Evolutionary conservation across 257 asterid genomes (phyloP), one percentile per base, ranked within the genome.

Genomic region (Orobanche coerulescens): DNA sequence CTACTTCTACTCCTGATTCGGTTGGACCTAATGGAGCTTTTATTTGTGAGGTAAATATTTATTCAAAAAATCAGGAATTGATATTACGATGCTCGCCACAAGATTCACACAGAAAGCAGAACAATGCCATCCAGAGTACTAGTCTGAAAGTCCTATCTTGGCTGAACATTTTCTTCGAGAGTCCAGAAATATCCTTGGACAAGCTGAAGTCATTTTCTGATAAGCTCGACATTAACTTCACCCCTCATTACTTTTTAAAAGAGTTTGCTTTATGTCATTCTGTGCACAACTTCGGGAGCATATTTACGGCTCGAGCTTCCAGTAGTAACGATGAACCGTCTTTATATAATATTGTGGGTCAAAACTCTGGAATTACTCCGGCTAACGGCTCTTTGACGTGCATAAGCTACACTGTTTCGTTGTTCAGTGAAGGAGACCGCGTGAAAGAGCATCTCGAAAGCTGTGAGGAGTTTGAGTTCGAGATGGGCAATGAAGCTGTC

Each of bases 401-500:
- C 69, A 62, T 86, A 61, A 68, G 84, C 72, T 92, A 84, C 71
- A 76, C 75, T 37, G 84, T 83, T 53, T 75, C 78, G 37, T 81
- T 86, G 79, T 74, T 76, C 48, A 43, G 71, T 2, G 80, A 73
- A 69, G 81, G 73, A 39, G 87, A 79, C 18, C 14, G 58, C 53
- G 18, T 51, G 62, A 92, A 82, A 78, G 89, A 84, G 66, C 77
- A 64, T 70, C 76, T 92, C 25, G 98, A 92, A 81, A 80, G 96
- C 77, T 77, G 76, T 62, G 91, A 88, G 59, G 89, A 81, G 52
- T 92, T 88, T 70, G 98, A 92, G 68, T 92, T 92, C 71, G 98
- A 88, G 82, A 76, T 86, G 10, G 96, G 98, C 49, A 84, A 73
- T 59, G 95, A 85, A 76, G 84, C 87, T 6, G 87, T 82, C 34